Base-by-base conservation (phyloP, 805 yeast species). In the Candida argentea region DNA sequence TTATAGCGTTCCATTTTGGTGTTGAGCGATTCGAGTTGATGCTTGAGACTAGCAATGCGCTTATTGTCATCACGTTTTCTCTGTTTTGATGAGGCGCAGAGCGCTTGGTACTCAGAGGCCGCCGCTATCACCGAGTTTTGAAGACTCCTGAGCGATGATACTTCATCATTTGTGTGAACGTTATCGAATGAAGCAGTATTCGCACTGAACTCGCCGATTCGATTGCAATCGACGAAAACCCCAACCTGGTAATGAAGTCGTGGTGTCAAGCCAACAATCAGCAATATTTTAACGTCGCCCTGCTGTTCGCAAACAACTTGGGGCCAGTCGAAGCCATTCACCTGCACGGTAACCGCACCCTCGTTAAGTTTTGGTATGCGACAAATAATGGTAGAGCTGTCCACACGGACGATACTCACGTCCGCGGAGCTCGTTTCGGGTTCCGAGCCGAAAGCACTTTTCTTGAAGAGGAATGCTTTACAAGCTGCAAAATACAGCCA, bases 401-500 rank as follows among this genome's bases (percentile, higher is more conserved):
- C n/a, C n/a, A n/a, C n/a, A n/a, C n/a, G n/a, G n/a, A n/a, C n/a
- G n/a, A n/a, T n/a, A n/a, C n/a, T n/a, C n/a, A n/a, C n/a, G n/a
- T n/a, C n/a, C n/a, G 12, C 26, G 22, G 5, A 29, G n/a, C n/a
- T n/a, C n/a, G n/a, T n/a, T n/a, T n/a, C n/a, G n/a, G 42, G 26
- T 12, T 45, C 39, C 6, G 62, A 64, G 14, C 49, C 43, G 25
- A 61, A 61, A 5, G 52, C 38, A 11, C 36, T 35, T 1, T 64
- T 56, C 16, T 43, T 40, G 15, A 35, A 38, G 10, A 45, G 24
- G 5, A 60, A 36, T 6, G 58, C 46, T 26, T 58, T 60, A 14
- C 49, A 37, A 1, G 62, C 65, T 2, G 68, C 67, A 11, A 61
- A 34, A 32, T 60, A 42, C 1, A 62, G 51, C 68, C 68, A 61